A percentile compares a stretch with the other conserved stretches of the same genome.
Evolutionary conservation across 192 early-diverging fungal species (phyloP).

Genomic region (Backusella australiensis): DNA sequence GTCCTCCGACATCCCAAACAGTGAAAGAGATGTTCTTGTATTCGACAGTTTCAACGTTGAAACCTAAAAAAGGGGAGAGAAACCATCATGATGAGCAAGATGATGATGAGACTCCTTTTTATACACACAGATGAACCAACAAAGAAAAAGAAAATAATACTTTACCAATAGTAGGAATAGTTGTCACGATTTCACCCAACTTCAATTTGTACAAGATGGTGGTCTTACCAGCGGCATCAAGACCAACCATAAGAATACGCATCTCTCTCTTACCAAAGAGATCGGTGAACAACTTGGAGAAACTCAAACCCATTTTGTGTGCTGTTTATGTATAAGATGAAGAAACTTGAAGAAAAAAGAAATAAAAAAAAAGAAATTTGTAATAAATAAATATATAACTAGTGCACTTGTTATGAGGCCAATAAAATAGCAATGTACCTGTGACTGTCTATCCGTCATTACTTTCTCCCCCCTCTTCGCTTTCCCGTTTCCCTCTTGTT

Average conservation of each 20-base stretch:
- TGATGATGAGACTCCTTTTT: not conserved
- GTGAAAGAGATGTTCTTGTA: constrained; percentile 99
- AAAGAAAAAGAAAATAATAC: not conserved
- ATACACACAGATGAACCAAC: not conserved
- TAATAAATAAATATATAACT: not conserved
- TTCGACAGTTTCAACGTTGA: constrained; percentile 97
- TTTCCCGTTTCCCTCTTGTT: too few species aligned
- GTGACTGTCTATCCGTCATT: not conserved
- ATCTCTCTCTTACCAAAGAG: constrained; percentile 92
- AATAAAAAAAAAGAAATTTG: not conserved
- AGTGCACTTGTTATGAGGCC: not conserved
- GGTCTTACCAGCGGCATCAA: constrained; percentile 96
- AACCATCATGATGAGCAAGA: not conserved
- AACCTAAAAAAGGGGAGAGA: constrained; percentile 50
- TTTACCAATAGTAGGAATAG: constrained; percentile 96
- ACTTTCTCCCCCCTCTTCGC: too few species aligned
- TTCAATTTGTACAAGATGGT: constrained; percentile 99
- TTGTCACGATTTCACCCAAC: constrained; percentile 97
- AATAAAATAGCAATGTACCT: not conserved
- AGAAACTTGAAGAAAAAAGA: not conserved
- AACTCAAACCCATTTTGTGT: constrained; percentile 71
- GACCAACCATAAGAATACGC: constrained; percentile 94
- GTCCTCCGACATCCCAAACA: constrained; percentile 98
- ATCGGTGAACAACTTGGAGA: constrained; percentile 72
- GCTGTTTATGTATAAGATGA: not conserved